phyloP scores from a whole-genome alignment of 140 eudicot genomes.

The Senecio squalidus region DNA sequence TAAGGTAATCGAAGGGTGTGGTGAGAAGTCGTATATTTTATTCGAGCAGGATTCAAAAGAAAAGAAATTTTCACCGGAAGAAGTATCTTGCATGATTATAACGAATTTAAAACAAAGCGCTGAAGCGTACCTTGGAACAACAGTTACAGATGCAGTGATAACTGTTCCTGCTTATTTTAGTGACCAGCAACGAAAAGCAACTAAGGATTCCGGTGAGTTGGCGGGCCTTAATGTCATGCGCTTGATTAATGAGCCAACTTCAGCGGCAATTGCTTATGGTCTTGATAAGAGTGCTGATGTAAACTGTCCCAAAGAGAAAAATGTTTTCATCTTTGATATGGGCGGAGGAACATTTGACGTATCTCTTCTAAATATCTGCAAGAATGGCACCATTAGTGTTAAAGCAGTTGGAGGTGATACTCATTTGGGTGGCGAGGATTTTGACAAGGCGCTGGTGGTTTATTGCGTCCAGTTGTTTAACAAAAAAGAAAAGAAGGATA shows the following conservation, averaged over 20 bases:
- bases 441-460: not conserved
- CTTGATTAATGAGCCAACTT: constrained; percentile 9
- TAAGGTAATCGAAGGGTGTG: not conserved
- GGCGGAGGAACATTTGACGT: constrained; percentile 13
- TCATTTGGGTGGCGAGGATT: constrained; percentile 5
- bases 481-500: not conserved
- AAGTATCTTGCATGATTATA: not conserved
- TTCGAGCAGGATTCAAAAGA: not conserved
- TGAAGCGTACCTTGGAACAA: constrained; percentile 5
- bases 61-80: constrained; percentile 8
- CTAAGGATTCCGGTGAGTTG: not conserved
- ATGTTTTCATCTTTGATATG: constrained; percentile 2
- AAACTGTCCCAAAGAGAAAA: not conserved
- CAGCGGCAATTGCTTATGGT: constrained; percentile 9
- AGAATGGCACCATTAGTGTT: not conserved
- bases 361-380: constrained; percentile 2
- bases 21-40: not conserved
- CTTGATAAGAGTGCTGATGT: not conserved
- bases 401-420: constrained; percentile 14
- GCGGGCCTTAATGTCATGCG: constrained; percentile 5
- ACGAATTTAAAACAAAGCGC: not conserved
- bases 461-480: not conserved
- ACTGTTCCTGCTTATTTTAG: constrained; percentile 6
- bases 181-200: not conserved
- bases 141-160: constrained; percentile 3